Base-by-base conservation (phyloP, 1,284 basidiomycete species). In the Phlebopus sp. region DNA sequence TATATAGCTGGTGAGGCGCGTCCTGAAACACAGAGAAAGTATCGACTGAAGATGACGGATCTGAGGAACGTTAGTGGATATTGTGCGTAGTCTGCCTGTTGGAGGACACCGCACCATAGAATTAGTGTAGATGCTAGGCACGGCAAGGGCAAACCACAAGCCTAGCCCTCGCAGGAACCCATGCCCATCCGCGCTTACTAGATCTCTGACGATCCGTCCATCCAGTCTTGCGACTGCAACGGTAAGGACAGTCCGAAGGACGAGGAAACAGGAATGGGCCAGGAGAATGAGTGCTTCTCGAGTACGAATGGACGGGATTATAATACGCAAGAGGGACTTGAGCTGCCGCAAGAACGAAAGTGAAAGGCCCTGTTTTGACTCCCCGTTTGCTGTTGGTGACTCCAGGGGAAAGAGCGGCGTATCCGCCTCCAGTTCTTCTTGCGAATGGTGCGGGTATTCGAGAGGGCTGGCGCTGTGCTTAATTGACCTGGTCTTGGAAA, bases 111-210 rank as follows among this genome's bases (percentile, higher is more conserved):
- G 29, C 40, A 89, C 88, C 92, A 98, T 95, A 1, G 92, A 86
- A 64, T 99, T 98, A 0, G 95, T 98, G 64, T 95, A 96, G 15
- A 92, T 95, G 60, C 90, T 93, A 0, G 96, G 95, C 21, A 98
- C 76, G 0, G 93, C 92, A 6, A 99, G 77, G 5, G 84, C 71
- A 62, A 96, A 97, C 95, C 95, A 98, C 50, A 92, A 75, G 0
- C 78, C 88, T 0, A 98, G 71, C 0, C 94, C 94, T 43, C 78
- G 79, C 13, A 92, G 54, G 69, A 98, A 97, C 0, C 92, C 93
- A 46, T 77, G 79, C 0, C 84, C 89, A 61, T 97, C 86, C 0
- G 92, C 93, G 27, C 86, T 91, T 40, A 91, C 93, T 47, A 97
- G 74, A 67, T 96, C 90, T 47, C 92, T 72, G 7, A 97, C 95